These are phyloP conservation scores for Epichloe bromicola DNA, from an alignment of 2,329 filamentous ascomycete genomes.

Conservation along the genomic window DNA sequence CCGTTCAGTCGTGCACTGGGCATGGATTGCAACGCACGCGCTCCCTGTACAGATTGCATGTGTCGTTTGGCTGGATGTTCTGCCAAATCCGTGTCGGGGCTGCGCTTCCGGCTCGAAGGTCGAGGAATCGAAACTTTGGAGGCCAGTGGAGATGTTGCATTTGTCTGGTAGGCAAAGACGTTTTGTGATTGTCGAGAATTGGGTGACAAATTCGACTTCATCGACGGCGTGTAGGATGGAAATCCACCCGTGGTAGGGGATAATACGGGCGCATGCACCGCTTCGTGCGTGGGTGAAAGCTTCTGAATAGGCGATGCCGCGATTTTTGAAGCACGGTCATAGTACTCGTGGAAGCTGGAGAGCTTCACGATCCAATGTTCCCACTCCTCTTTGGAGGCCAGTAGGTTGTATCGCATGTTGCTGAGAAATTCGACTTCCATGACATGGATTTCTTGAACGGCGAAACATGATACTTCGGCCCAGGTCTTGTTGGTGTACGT, in stretches of 20 bases:
- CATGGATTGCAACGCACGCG: conserved; percentile 5
- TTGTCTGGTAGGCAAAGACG: conserved; percentile 27
- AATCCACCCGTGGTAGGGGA: conserved; percentile 32
- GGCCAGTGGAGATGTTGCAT: conserved; percentile 34
- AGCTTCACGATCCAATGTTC: conserved; percentile 74
- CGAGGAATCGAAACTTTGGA: conserved; percentile 31
- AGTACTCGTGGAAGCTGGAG: conserved; percentile 70
- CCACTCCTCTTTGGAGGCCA: conserved; percentile 81
- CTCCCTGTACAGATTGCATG: conserved; percentile 13
- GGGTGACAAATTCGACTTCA: conserved; percentile 27
- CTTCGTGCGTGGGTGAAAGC: conserved; percentile 26
- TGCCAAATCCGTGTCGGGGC: conserved; percentile 33
- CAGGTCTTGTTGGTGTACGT: conserved; percentile 99
- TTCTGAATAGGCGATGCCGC: conserved; percentile 28
- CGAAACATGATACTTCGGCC: conserved; percentile 93
- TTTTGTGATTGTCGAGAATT: conserved; percentile 22
- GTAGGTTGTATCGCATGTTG: conserved; percentile 91
- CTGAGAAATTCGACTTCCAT: conserved; percentile 99
- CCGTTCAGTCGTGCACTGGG: conserved; percentile 11
- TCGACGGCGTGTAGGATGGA: conserved; percentile 21
- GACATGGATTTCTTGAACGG: conserved; percentile 88
- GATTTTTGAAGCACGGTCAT: conserved; percentile 50
- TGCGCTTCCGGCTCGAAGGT: conserved; percentile 34
- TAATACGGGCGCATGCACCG: conserved; percentile 32
- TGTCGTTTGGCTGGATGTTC: conserved; percentile 44